These are phyloP conservation scores for Yamadazyma takamatsuzukensis DNA, from an alignment of 805 yeast species.

Conservation along the genomic window DNA sequence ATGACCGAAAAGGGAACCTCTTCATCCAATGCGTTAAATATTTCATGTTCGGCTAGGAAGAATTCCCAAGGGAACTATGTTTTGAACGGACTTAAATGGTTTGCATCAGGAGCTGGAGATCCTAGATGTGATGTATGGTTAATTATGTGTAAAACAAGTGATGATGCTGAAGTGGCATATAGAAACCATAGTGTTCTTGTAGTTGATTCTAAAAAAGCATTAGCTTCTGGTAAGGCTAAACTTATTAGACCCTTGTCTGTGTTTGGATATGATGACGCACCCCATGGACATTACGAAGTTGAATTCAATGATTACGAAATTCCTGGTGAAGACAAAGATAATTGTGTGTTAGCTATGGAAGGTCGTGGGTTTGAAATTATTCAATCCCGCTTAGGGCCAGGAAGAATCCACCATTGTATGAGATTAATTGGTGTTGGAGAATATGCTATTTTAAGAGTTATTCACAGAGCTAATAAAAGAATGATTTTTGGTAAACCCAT, in stretches of 20 bases:
- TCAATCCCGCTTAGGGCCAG: constrained; percentile 65
- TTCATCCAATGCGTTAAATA: constrained; percentile 61
- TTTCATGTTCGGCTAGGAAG: constrained; percentile 40
- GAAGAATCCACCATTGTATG: constrained; percentile 72
- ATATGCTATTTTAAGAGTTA: constrained; percentile 45
- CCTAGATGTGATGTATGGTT: constrained; percentile 55
- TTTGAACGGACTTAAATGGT: constrained; percentile 63
- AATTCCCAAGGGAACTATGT: constrained; percentile 44
- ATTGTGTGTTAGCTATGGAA: constrained; percentile 35
- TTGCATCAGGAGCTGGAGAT: constrained; percentile 69
- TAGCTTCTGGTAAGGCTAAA: constrained; percentile 46
- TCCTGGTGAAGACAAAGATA: constrained; percentile 40
- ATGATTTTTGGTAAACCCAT: constrained; percentile 50
- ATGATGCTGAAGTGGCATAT: constrained; percentile 30
- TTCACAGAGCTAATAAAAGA: constrained; percentile 50
- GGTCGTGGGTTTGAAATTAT: constrained; percentile 63
- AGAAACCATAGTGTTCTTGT: constrained; percentile 55
- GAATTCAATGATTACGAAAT: constrained; percentile 47
- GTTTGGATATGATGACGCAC: constrained; percentile 65
- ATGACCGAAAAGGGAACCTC: constrained; percentile 64
- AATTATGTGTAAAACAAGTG: constrained; percentile 49
- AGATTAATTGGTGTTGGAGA: constrained; percentile 60
- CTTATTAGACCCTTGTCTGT: constrained; percentile 50
- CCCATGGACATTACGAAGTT: constrained; percentile 68
- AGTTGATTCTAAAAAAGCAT: constrained; percentile 47